Percentiles rank a stretch among this genome's conserved stretches.
Evolutionary conservation across 805 yeast genomes (phyloP).

Genomic region (Kuraishia piskuri): DNA sequence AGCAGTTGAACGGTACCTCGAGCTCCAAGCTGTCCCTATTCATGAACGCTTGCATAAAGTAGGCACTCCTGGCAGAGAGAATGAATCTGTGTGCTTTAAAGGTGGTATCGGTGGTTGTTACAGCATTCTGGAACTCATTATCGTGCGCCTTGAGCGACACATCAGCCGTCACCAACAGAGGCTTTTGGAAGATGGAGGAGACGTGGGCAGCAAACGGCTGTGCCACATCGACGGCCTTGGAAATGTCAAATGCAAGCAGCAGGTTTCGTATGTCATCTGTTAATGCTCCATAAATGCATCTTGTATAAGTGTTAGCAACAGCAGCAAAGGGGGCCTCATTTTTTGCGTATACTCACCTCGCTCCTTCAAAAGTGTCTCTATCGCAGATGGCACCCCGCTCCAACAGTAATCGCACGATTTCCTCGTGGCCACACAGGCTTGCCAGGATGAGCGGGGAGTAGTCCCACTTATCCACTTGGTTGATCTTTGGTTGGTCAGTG

Average conservation of each 20-base stretch:
- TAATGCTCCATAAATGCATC: constrained; percentile 72
- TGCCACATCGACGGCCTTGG: constrained; percentile 55
- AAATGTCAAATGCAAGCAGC: constrained; percentile 51
- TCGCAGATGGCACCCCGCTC: constrained; percentile 70
- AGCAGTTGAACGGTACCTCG: constrained; percentile 15
- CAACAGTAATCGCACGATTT: constrained; percentile 51
- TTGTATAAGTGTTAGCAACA: background rate
- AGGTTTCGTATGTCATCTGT: constrained; percentile 56
- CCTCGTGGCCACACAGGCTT: constrained; percentile 66
- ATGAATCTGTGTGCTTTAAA: constrained; percentile 32
- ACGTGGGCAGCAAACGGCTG: constrained; percentile 73
- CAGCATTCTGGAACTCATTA: constrained; percentile 5
- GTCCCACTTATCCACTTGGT: constrained; percentile 62
- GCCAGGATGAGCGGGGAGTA: constrained; percentile 70
- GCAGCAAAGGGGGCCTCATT: background rate
- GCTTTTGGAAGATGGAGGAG: constrained; percentile 31
- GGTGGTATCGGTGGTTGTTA: background rate
- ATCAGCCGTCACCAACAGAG: constrained; percentile 24
- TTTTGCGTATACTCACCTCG: constrained; percentile 19
- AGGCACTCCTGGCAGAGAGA: constrained; percentile 26
- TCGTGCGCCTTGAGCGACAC: constrained; percentile 16
- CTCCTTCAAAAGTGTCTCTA: constrained; percentile 76
- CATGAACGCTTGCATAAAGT: constrained; percentile 11
- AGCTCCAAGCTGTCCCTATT: background rate
- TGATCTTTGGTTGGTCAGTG: constrained; percentile 10